A percentile compares a stretch with the other conserved stretches of the same genome.
phyloP scores from a whole-genome alignment of 2,329 filamentous ascomycete species.

The Immersiporthe knoxdaviesiana region DNA sequence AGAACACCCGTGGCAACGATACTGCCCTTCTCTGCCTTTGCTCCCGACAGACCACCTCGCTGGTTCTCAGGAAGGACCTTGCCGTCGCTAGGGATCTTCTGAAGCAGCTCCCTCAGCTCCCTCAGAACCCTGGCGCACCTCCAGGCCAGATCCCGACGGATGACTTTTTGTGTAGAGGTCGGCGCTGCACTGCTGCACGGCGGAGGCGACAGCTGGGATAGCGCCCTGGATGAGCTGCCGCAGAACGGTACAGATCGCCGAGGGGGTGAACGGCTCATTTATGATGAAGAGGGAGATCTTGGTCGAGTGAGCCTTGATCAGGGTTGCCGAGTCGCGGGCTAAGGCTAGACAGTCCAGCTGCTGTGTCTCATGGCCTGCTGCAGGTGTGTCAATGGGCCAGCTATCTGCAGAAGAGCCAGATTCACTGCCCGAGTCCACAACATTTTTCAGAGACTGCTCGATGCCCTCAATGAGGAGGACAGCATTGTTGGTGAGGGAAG shows the following conservation, averaged over 20 bases:
- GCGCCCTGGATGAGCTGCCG: constrained; percentile 72
- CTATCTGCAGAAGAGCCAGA: constrained; percentile 23
- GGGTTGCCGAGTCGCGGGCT: constrained; percentile 70
- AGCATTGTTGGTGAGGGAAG: constrained; percentile 32
- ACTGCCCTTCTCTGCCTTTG: constrained; percentile 51
- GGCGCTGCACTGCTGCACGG: constrained; percentile 66
- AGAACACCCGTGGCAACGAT: constrained; percentile 73
- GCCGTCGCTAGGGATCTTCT: constrained; percentile 63
- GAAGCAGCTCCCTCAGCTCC: constrained; percentile 65
- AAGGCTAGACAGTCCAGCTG: constrained; percentile 64
- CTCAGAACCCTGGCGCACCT: constrained; percentile 62
- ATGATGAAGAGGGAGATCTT: constrained; percentile 87
- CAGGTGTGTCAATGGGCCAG: constrained; percentile 25
- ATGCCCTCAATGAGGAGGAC: constrained; percentile 33
- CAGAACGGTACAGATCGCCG: constrained; percentile 72
- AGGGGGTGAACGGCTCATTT: constrained; percentile 83
- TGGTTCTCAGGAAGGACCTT: constrained; percentile 52
- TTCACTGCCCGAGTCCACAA: constrained; percentile 28
- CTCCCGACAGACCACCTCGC: constrained; percentile 46
- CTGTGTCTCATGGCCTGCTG: constrained; percentile 28
- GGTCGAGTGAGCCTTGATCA: constrained; percentile 81
- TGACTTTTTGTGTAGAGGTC: constrained; percentile 63
- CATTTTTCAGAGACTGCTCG: constrained; percentile 22
- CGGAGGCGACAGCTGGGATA: constrained; percentile 75
- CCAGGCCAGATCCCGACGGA: constrained; percentile 66